A percentile compares a stretch with the other conserved stretches of the same genome.
phyloP scores from a whole-genome alignment of 805 yeast genomes.

The Nadsonia fulvescens region DNA sequence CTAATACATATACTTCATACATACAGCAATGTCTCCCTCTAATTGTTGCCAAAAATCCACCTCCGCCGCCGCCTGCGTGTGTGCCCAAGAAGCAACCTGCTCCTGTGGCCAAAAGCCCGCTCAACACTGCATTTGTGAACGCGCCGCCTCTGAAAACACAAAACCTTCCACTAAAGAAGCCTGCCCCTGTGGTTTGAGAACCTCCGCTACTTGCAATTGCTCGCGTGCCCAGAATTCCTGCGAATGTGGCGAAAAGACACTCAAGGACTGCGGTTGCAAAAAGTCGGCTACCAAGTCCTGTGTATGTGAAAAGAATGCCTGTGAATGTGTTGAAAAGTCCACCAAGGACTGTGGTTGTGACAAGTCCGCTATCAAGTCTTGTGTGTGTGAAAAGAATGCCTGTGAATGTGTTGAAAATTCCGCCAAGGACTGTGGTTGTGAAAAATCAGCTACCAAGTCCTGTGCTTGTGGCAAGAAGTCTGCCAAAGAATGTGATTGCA shows the following conservation, averaged over 20 bases:
- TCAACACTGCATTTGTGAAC: slow-evolving; percentile 34
- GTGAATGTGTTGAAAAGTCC: too few species aligned
- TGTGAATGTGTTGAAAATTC: too few species aligned
- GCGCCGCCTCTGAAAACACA: slow-evolving; percentile 33
- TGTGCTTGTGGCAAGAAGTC: slow-evolving; percentile 48
- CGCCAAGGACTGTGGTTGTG: too few species aligned
- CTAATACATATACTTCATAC: too few species aligned
- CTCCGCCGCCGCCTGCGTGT: slow-evolving; percentile 33
- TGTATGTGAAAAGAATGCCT: too few species aligned
- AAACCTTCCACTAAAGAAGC: slow-evolving; percentile 25
- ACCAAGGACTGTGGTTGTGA: too few species aligned
- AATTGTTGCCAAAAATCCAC: slow-evolving; percentile 24
- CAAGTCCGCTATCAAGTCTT: too few species aligned
- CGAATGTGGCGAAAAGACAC: too few species aligned
- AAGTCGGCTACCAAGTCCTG: too few species aligned
- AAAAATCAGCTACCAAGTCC: too few species aligned
- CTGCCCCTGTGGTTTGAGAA: slow-evolving; percentile 44
- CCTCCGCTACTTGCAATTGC: slow-evolving; percentile 36
- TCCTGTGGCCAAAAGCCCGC: slow-evolving; percentile 50
- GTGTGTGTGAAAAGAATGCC: too few species aligned
- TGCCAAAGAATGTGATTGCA: slow-evolving; percentile 39
- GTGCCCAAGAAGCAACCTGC: slow-evolving; percentile 46
- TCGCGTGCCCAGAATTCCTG: slow-evolving; percentile 29
- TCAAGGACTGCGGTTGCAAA: too few species aligned
- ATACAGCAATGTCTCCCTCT: slow-evolving; percentile 5